Evolutionary conservation across 768 basidiomycete genomes (phyloP).

Genomic region (Mrakia gelida): DNA sequence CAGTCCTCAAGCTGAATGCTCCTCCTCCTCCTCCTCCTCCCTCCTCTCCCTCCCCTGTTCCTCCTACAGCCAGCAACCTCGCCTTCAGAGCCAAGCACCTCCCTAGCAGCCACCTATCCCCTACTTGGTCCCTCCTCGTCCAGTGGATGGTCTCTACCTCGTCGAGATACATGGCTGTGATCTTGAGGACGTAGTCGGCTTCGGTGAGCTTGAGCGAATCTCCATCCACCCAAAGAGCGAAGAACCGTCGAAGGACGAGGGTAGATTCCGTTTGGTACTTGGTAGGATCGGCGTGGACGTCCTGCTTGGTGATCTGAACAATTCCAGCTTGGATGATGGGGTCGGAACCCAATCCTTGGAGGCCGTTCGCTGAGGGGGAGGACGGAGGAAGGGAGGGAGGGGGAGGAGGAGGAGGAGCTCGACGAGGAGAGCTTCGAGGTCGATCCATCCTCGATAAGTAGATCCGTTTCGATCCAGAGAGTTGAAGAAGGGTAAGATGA

Average conservation of each 20-base stretch:
- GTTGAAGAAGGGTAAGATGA: too few relatives aligned
- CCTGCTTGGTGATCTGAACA: conserved; percentile 17
- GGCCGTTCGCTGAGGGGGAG: neutral
- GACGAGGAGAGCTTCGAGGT: too few relatives aligned
- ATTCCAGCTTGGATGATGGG: conserved; percentile 22
- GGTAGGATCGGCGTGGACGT: neutral
- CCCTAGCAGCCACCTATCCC: conserved; percentile 10
- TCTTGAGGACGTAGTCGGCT: conserved; percentile 21
- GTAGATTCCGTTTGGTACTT: conserved; percentile 22
- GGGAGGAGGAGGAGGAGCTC: too few relatives aligned
- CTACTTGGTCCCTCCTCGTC: neutral
- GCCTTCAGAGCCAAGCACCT: neutral
- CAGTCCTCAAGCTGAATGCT: neutral
- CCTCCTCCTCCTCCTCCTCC: neutral
- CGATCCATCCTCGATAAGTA: too few relatives aligned
- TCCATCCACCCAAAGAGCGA: conserved; percentile 24
- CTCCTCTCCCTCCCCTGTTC: neutral
- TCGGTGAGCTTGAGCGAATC: conserved; percentile 9
- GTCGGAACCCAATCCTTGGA: neutral
- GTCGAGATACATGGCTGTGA: conserved; percentile 10
- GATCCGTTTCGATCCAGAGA: too few relatives aligned
- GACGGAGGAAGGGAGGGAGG: neutral
- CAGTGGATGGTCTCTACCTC: neutral
- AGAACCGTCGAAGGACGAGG: conserved; percentile 22
- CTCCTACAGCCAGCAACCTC: neutral